Evolutionary conservation across 2,329 filamentous ascomycete genomes (phyloP), one percentile per base, ranked within the genome.

Genomic region (Aspergillus sp.): DNA sequence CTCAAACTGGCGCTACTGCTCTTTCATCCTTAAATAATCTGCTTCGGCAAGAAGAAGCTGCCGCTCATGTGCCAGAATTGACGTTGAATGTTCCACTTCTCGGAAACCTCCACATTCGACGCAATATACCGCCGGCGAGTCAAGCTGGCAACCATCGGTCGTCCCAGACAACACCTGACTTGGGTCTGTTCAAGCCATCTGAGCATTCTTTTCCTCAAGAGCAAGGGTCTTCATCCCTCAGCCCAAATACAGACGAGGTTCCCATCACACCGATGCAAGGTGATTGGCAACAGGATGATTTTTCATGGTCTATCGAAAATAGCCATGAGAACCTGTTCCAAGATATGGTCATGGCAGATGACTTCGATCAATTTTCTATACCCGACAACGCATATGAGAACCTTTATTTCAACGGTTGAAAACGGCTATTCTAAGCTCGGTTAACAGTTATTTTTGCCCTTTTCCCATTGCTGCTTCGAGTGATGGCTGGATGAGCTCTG

Each of bases 81-180:
- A 49, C 52, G 2, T 19, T 54, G 12, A 48, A 49, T n/a, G 53
- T 55, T 3, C 53, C 53, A 4, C 47, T 55, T 1, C 42, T 55
- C 2, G 53, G 53, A 26, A 55, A 51, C 26, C 42, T 55, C 2
- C 52, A 54, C 27, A 44, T 55, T 38, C 46, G 52, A n/a, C 52
- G 53, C 4, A 55, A 55, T 8, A 3, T 39, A 2, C n/a, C 41
- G 40, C 12, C 29, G 27, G 26, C 6, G 19, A 1, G 19, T 5
- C 39, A 42, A 19, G 7, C 8, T 5, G 27, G 29, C 39, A 26
- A 10, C 27, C 4, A 29, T 4, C 34, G 3, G 26, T 2, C 3
- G 28, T 28, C 26, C 27, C 27, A 6, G 12, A 5, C n/a, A n/a
- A 9, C 12, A 27, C 19, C 12, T 8, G 19, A 27, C 9, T 29